Evolutionary conservation across 352 stramenopile genomes (phyloP).

Genomic region (Elongisporangium undulatum): DNA sequence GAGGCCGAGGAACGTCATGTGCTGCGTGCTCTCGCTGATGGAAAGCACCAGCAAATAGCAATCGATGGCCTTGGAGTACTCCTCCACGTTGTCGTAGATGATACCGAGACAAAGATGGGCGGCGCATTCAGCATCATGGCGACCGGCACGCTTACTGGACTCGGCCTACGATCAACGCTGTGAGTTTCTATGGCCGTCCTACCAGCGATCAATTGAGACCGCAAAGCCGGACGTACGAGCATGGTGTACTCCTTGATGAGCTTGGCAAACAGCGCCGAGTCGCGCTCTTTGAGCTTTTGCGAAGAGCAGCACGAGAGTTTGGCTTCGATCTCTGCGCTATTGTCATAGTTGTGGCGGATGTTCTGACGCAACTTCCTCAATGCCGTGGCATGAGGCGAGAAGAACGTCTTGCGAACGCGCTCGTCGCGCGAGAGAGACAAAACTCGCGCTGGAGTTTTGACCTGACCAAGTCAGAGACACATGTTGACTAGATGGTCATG

Average conservation of each 20-base stretch:
- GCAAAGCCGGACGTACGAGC: constrained; percentile 23
- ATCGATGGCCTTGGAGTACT: constrained; percentile 81
- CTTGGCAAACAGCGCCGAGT: constrained; percentile 60
- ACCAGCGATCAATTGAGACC: not conserved
- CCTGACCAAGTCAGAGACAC: constrained; percentile 31
- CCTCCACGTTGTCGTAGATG: constrained; percentile 84
- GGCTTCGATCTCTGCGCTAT: constrained; percentile 31
- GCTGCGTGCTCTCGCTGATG: constrained; percentile 79
- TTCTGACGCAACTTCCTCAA: constrained; percentile 42
- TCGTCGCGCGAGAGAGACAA: constrained; percentile 54
- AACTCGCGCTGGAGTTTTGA: constrained; percentile 65
- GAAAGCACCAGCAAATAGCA: constrained; percentile 83
- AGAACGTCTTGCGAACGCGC: constrained; percentile 65
- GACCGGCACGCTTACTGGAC: constrained; percentile 80
- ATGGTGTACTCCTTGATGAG: constrained; percentile 81
- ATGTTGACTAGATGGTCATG: too few species aligned
- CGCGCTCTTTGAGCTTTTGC: constrained; percentile 57
- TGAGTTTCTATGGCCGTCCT: not conserved
- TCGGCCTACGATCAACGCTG: constrained; percentile 28
- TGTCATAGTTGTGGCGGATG: constrained; percentile 42
- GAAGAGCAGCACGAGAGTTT: constrained; percentile 59
- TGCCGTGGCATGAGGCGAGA: constrained; percentile 56
- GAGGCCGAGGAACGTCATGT: constrained; percentile 68
- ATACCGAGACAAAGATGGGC: constrained; percentile 84
- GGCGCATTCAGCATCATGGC: constrained; percentile 78